Conservation (phyloP, 257 asterid genomes). For the Solanum tarijense region DNA sequence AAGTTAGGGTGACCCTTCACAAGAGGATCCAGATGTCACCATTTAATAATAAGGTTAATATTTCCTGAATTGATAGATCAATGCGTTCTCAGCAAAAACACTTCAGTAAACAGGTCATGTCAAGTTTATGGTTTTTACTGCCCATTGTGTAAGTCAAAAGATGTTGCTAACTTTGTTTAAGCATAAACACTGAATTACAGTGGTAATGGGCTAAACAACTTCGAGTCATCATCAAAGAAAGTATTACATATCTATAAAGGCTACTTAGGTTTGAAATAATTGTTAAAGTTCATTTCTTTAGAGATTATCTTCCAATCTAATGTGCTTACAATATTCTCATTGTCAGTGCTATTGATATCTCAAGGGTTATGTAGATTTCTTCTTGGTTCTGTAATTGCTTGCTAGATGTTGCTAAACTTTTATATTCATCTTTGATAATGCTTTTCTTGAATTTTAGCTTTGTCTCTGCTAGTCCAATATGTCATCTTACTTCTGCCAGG, state of each 20-base stretch:
- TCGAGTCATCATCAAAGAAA: background rate
- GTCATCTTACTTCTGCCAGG: constrained; percentile 26
- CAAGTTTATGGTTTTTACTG: background rate
- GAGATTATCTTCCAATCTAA: background rate
- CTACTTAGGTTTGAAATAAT: background rate
- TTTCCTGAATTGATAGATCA: background rate
- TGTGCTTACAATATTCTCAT: background rate
- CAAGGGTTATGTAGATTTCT: background rate
- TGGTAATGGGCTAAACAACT: background rate
- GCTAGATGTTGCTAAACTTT: background rate
- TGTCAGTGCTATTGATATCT: background rate
- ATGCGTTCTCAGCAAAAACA: background rate
- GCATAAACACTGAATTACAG: background rate
- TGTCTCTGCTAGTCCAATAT: background rate
- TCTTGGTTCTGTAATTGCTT: background rate
- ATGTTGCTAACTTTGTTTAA: background rate
- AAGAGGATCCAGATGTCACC: background rate
- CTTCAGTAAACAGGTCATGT: background rate
- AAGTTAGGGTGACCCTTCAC: background rate
- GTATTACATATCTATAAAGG: background rate
- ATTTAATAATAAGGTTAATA: background rate
- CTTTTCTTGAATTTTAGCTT: background rate
- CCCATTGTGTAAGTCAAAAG: background rate
- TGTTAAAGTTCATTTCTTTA: background rate
- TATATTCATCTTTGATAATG: background rate